phyloP scores from a whole-genome alignment of 2,329 filamentous ascomycete genomes.

The Celoporthe dispersa region DNA sequence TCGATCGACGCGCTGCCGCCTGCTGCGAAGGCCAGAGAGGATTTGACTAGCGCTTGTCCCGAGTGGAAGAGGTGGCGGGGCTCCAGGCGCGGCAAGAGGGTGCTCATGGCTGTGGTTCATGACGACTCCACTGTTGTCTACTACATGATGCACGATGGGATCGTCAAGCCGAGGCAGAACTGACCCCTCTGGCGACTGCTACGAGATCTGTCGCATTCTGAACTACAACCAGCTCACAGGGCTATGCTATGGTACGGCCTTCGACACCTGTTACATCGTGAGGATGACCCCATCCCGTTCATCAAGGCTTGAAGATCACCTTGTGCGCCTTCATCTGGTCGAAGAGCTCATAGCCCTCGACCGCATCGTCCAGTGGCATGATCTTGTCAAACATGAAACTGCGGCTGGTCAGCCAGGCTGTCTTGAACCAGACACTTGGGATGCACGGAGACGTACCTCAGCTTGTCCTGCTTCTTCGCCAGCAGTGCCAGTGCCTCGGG shows the following conservation, averaged over 20 bases:
- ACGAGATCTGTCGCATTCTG: not conserved
- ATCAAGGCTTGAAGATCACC: slow-evolving; percentile 66
- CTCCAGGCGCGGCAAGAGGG: slow-evolving; percentile 62
- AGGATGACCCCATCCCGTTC: not conserved
- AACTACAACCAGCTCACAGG: not conserved
- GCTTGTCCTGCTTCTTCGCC: slow-evolving; percentile 66
- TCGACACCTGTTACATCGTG: not conserved
- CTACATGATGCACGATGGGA: slow-evolving; percentile 84
- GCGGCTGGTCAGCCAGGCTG: not conserved
- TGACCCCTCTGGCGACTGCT: slow-evolving; percentile 43
- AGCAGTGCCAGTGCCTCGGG: slow-evolving; percentile 66
- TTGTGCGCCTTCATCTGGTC: slow-evolving; percentile 76
- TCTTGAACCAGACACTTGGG: not conserved
- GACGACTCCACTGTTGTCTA: slow-evolving; percentile 84
- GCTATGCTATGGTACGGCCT: not conserved
- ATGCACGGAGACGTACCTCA: slow-evolving; percentile 59
- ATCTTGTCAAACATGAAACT: slow-evolving; percentile 80
- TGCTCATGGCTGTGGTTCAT: slow-evolving; percentile 76
- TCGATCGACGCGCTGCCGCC: slow-evolving; percentile 54
- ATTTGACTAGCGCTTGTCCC: slow-evolving; percentile 33
- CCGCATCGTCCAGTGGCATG: slow-evolving; percentile 70
- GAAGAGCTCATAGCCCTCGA: slow-evolving; percentile 72
- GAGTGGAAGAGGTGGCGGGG: slow-evolving; percentile 48
- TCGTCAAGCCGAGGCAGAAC: slow-evolving; percentile 85
- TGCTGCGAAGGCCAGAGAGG: slow-evolving; percentile 33